Evolutionary conservation across 768 basidiomycete genomes (phyloP), one percentile per base, ranked within the genome.

Genomic region (Termitomyces sp.): DNA sequence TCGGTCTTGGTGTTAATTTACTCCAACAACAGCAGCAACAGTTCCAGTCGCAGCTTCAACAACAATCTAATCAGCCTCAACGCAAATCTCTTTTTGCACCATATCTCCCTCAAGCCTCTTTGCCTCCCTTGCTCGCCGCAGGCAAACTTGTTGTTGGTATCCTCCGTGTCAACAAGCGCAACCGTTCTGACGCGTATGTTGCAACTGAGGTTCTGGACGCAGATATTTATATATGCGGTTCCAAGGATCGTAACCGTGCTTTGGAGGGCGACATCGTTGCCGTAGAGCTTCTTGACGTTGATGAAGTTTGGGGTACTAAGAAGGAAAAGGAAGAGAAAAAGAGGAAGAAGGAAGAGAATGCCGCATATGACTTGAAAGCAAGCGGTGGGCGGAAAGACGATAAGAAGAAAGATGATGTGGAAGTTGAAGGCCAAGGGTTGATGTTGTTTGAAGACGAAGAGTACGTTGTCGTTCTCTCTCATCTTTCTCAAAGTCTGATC

Each of bases 251-350:
- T 62, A 99, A 99, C 69, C 88, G 97, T 62, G 97, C 97, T 41
- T 80, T 99, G 37, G 97, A 99, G 71, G 97, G 97, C 26, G 97
- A 99, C 68, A 96, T 98, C 56, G 94, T 99, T 57, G 97, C 96
- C 22, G 92, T 99, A 24, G 97, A 99, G 72, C 82, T 99, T 46
- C 81, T 99, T 55, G 97, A 99, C 65, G 96, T 98, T 26, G 94
- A 98, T 66, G 95, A 98, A 73, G 95, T 97, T 15, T 92, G 92
- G 92, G 89, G 91, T 9, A 97, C 97, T 5, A 99, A 99, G 81
- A 99, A 99, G 75, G 97, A 99, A 77, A 99, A 99, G 76, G 97
- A 98, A 72, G 97, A 98, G 78, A 99, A 99, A 87, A 98, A 99
- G 79, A 83, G 96, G 68, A 98, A 98, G 78, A 99, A 99, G 83